These are phyloP conservation scores for Kokia cookei DNA, from an alignment of 441 rosid genomes.

Conservation along the genomic window DNA sequence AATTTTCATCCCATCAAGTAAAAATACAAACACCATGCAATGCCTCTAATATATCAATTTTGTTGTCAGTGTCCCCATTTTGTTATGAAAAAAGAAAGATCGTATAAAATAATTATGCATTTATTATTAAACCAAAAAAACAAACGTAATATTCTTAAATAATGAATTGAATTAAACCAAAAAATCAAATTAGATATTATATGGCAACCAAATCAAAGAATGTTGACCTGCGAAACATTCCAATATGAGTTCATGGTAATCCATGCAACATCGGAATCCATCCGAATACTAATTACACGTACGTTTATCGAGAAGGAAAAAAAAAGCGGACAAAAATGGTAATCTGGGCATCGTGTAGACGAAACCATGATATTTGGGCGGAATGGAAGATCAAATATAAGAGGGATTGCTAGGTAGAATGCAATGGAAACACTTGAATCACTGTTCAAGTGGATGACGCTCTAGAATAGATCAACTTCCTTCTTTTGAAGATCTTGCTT, in stretches of 20 bases:
- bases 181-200: neutral
- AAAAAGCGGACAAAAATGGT: conserved; percentile 17
- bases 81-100: no score
- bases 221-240: neutral
- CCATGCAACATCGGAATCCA: conserved; percentile 31
- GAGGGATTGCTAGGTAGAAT: conserved; percentile 6
- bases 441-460: conserved; percentile 3
- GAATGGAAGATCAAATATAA: conserved; percentile 6
- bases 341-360: conserved; percentile 7
- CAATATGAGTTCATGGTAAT: neutral
- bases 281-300: conserved; percentile 25
- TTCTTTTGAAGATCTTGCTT: conserved; percentile 92
- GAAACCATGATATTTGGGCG: conserved; percentile 10
- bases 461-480: conserved; percentile 86
- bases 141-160: no score
- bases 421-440: conserved; percentile 12
- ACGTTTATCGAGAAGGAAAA: conserved; percentile 19
- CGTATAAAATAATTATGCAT: no score
- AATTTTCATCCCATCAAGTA: no score
- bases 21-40: no score
- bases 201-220: neutral
- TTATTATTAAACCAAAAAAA: no score
- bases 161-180: neutral
- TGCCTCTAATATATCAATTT: no score
- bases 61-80: no score